Base-by-base conservation (phyloP, 1,284 basidiomycete genomes). In the Pascua guehoae region DNA sequence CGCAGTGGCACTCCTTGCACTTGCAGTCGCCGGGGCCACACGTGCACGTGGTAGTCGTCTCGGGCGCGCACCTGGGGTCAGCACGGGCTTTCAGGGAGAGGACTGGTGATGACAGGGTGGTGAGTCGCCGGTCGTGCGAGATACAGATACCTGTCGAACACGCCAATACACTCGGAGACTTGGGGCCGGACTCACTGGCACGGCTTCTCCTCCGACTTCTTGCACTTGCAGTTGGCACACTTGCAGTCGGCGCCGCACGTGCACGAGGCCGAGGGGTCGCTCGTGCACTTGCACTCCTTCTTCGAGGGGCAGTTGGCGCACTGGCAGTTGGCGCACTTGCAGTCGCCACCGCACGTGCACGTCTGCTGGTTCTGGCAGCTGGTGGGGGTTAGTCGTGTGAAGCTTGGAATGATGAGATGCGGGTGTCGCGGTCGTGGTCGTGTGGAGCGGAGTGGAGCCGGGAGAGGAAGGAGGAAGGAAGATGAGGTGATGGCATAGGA, bases 11-110 rank as follows among this genome's bases (percentile, higher is more conserved):
- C 51, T 59, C 55, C n/a, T 24, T 52, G 54, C 62, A 66, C 17
- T 51, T 55, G 56, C 68, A 68, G 43, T 58, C 12, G 36, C 66
- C 67, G 11, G 67, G 64, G n/a, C 57, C 51, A 46, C 68, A 70
- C 15, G 64, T 59, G 57, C 67, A 66, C 12, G 49, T 52, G 51
- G 52, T 40, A 5, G 42, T 56, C 17, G 56, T 54, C 47, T 65
- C 56, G 24, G 24, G 24, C 24, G 24, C 24, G 56, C 66, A 68
- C 11, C 66, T 67, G 54, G 37, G 16, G 42, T 40, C 11, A 49
- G 51, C 48, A 24, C 12, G 37, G 11, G 12, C 7, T 39, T 14
- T 49, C 17, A 12, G 47, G 14, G 15, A 24, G 18, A 5, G 18
- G 12, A 4, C 5, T 3, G 37, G 12, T 36, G 47, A 38, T 16